Conservation (phyloP, 371 early-diverging fungal genomes). For the Catenaria anguillulae region DNA sequence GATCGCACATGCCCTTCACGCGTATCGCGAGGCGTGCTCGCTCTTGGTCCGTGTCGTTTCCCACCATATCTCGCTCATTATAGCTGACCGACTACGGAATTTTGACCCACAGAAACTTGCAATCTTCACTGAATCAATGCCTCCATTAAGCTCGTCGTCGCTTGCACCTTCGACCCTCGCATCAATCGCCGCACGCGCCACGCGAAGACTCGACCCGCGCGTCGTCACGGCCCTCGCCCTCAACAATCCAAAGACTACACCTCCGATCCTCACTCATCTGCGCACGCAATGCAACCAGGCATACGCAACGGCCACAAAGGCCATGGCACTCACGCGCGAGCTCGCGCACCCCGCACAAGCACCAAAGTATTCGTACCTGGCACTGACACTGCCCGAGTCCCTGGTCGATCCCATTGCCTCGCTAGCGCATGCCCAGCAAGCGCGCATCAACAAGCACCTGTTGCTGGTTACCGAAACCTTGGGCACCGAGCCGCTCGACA, state of each 20-base stretch:
- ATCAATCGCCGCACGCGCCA: no score
- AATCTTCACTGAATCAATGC: constrained; percentile 36
- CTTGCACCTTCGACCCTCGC: no score
- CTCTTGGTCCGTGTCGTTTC: background rate
- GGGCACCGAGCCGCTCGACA: background rate
- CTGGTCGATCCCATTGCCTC: no score
- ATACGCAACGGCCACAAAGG: background rate
- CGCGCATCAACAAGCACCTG: background rate
- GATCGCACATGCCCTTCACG: background rate
- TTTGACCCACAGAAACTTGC: constrained; percentile 17
- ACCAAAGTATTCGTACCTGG: background rate
- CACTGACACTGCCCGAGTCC: background rate
- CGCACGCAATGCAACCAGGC: background rate
- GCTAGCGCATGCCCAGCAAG: no score
- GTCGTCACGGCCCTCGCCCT: no score
- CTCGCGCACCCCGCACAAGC: background rate
- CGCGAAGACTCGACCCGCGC: no score
- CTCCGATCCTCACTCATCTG: no score
- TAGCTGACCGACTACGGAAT: no score
- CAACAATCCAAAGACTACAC: no score
- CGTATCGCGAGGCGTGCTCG: background rate
- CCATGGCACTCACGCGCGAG: background rate
- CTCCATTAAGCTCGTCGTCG: constrained; percentile 5
- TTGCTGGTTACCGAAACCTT: background rate
- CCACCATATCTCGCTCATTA: no score